Conservation (phyloP, 2,329 filamentous ascomycete species). For the Chrysoporthe cubensis region DNA sequence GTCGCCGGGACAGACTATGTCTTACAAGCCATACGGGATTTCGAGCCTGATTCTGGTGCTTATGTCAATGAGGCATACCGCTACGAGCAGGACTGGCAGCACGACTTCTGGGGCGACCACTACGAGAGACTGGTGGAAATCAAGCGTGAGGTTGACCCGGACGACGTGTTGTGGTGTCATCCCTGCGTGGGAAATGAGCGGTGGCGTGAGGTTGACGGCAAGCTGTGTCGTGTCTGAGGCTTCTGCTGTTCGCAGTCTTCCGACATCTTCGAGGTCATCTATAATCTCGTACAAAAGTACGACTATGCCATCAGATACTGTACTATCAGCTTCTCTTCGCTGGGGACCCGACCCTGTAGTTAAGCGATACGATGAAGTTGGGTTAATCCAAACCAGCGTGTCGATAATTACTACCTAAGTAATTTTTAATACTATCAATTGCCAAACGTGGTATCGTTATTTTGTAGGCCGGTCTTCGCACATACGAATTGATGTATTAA, state of each 20-base stretch:
- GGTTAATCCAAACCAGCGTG: background rate
- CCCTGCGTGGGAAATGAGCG: slow-evolving; percentile 42
- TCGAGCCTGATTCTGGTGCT: slow-evolving; percentile 35
- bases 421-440: background rate
- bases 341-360: background rate
- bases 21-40: slow-evolving; percentile 32
- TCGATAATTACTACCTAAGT: background rate
- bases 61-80: slow-evolving; percentile 36
- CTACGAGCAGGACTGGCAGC: slow-evolving; percentile 31
- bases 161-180: slow-evolving; percentile 45
- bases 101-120: slow-evolving; percentile 38
- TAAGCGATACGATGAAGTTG: background rate
- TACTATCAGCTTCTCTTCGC: background rate
- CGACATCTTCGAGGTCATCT: background rate
- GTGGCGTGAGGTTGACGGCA: slow-evolving; percentile 32
- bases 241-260: background rate
- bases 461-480: too few species aligned
- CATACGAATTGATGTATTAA: too few species aligned
- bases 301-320: background rate
- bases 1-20: background rate
- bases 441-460: too few species aligned
- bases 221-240: slow-evolving; percentile 24
- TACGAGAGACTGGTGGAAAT: slow-evolving; percentile 42
- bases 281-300: background rate
- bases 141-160: slow-evolving; percentile 43